These are phyloP conservation scores for Cetraspora pellucida DNA, from an alignment of 192 early-diverging fungal genomes.

Conservation along the genomic window DNA sequence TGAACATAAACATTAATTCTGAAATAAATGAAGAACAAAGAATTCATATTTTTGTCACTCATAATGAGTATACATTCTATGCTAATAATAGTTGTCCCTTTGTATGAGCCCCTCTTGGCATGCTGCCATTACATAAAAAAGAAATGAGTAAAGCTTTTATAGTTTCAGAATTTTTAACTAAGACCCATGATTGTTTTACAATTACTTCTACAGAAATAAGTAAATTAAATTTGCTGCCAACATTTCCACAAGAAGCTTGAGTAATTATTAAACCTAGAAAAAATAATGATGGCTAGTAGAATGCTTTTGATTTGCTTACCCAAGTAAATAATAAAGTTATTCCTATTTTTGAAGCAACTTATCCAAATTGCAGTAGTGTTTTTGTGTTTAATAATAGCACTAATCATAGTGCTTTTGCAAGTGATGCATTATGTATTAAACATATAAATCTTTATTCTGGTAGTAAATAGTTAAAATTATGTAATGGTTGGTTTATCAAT, in stretches of 20 bases:
- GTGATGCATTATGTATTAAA: slow-evolving; percentile 18
- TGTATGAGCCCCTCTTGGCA: neutral
- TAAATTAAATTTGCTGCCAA: neutral
- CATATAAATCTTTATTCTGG: slow-evolving; percentile 32
- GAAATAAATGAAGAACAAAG: too few species aligned
- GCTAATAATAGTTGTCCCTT: too few species aligned
- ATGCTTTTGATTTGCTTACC: neutral
- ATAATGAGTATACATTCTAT: neutral
- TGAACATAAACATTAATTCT: neutral
- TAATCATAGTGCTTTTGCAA: slow-evolving; percentile 12
- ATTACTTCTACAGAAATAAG: neutral
- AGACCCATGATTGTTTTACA: too few species aligned
- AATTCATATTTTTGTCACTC: neutral
- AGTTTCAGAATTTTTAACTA: neutral
- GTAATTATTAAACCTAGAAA: neutral
- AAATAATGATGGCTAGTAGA: slow-evolving; percentile 19
- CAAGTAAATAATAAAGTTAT: slow-evolving; percentile 27
- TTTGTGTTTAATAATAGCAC: slow-evolving; percentile 31
- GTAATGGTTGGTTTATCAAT: neutral
- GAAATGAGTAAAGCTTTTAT: neutral
- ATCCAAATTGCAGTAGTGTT: slow-evolving; percentile 12
- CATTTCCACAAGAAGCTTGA: neutral
- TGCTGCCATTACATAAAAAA: neutral
- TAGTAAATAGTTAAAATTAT: slow-evolving; percentile 19
- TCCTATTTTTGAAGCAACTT: slow-evolving; percentile 27